Evolutionary conservation across 1,139 yeast genomes (phyloP), one percentile per base, ranked within the genome.

Genomic region (Nematodospora anomalae): DNA sequence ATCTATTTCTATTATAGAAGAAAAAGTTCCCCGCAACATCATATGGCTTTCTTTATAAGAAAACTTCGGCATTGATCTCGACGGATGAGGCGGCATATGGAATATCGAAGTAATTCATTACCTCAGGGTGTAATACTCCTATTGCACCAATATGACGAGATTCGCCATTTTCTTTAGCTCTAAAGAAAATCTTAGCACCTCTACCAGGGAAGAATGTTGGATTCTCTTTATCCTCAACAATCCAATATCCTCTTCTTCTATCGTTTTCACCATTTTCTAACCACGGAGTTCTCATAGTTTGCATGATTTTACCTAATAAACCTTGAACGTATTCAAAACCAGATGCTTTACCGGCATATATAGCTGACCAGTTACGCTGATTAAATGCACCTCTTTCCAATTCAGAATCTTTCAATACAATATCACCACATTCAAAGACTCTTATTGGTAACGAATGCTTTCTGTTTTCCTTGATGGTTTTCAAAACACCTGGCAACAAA

Each of bases 261-360:
- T 76, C 71, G 39, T 59, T 59, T 22, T 53, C 49, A 21, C 80
- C 76, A 43, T 79, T 74, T 48, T 76, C 81, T 45, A 87, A 65
- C 94, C 95, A 88, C 28, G 80, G 78, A 18, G 94, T 81, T 71
- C 97, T 84, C 71, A 92, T 77, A 59, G 96, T 92, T 71, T 88
- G 94, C 97, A 94, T 90, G 49, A 94, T 71, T 56, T 95, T 87
- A 51, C 96, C 97, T 45, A 94, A 74, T 49, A 94, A 72, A 50
- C 99, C 99, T 67, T 94, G 98, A 40, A 89, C 88, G 48, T 72
- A 74, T 66, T 94, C 99, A 57, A 94, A 94, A 41, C 97, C 97
- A 13, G 97, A 85, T 16, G 90, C 80, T 64, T 89, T 90, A 52
- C 98, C 97, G 13, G 94, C 96, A 53, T 81, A 87, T 30, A 92